Evolutionary conservation across 768 basidiomycete genomes (phyloP), one percentile per base, ranked within the genome.

Genomic region (Tylopilus rubrobrunneus): DNA sequence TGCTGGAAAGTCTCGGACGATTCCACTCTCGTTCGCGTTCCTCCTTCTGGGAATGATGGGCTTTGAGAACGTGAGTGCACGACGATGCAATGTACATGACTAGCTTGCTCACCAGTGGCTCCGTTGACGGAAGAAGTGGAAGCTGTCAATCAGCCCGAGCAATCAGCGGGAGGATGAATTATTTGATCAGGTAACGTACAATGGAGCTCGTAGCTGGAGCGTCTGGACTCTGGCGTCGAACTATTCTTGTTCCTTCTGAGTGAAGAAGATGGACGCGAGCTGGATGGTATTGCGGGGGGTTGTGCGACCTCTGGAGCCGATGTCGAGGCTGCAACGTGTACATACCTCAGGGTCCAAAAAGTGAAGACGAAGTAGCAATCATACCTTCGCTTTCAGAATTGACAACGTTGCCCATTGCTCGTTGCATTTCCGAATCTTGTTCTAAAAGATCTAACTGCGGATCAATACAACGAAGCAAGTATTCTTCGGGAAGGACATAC

Each of bases 341-440:
- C 42, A 49, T 19, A 43, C 29, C 11, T 51, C 47, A 52, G 45
- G 37, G 25, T 3, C 39, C 7, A 31, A 31, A 31, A 31, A 11
- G 29, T 21, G n/a, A 41, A 28, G n/a, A 17, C 5, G 49, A 33
- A 47, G 33, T 0, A 43, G 5, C 0, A 39, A 49, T 17, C 53
- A 52, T 57, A 66, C 64, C 64, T 63, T 75, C 74, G 36, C 67
- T 75, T 36, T 80, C 82, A 56, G 73, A 81, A 60, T 76, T 82
- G 49, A 82, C 78, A 53, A 82, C 62, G 21, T 74, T 80, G 28
- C 78, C 74, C 62, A 89, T 79, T 10, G 75, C 81, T 49, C 78
- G 76, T 50, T 82, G 83, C 87, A 89, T 88, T 60, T 85, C 85
- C 3, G 85, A 84, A 60, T 89, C 83, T 51, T 80, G 77, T 21